Evolutionary conservation across 495 filamentous ascomycete species (phyloP).

Genomic region (Cercophora scortea): DNA sequence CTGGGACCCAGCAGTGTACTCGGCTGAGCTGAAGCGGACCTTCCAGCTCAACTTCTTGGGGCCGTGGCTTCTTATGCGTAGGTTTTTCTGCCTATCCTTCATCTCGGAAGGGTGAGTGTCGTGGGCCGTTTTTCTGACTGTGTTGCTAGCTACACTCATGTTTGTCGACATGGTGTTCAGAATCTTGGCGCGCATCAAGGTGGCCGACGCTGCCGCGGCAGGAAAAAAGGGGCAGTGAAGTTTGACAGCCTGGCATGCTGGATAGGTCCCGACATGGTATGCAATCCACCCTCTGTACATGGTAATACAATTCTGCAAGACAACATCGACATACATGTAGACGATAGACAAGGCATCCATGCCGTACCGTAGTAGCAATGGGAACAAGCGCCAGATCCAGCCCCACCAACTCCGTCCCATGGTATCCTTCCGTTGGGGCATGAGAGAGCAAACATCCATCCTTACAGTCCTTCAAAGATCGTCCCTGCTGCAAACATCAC

Average conservation of each 20-base stretch:
- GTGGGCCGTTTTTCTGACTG: neutral
- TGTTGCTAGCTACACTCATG: constrained; percentile 25
- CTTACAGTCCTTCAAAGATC: neutral
- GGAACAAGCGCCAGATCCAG: neutral
- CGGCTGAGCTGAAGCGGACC: constrained; percentile 43
- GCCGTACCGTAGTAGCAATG: no score
- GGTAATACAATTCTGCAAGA: neutral
- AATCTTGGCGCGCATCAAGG: constrained; percentile 27
- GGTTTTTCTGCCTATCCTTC: constrained; percentile 25
- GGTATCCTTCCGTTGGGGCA: neutral
- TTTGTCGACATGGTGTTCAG: constrained; percentile 33
- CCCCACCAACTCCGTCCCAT: neutral
- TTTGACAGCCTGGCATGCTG: no score
- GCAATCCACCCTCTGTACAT: neutral
- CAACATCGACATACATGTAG: no score
- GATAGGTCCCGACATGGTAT: no score
- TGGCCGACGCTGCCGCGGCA: constrained; percentile 21
- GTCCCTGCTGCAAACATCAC: neutral
- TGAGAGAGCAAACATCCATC: neutral
- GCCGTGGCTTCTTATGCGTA: constrained; percentile 67
- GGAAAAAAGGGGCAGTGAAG: constrained; percentile 29
- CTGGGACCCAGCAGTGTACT: constrained; percentile 42
- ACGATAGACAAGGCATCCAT: no score
- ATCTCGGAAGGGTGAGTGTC: neutral
- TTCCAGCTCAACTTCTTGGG: constrained; percentile 49